phyloP scores from a whole-genome alignment of 1,284 basidiomycete species.

The Sanghuangporus baumii region DNA sequence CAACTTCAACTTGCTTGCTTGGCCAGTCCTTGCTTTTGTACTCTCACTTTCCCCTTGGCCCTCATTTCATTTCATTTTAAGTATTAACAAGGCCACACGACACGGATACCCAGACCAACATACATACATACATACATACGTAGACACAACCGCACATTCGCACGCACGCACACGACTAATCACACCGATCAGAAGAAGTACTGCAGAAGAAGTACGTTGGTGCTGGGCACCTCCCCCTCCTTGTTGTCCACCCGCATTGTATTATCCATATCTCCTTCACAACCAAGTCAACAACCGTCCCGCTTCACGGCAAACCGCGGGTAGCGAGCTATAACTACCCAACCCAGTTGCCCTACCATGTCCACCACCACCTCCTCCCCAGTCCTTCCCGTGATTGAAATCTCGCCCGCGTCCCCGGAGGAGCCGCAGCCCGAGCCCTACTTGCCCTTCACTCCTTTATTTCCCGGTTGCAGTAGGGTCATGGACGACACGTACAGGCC shows the following conservation, averaged over 20 bases:
- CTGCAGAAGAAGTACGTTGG: constrained; percentile 22
- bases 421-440: constrained; percentile 46
- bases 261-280: constrained; percentile 14
- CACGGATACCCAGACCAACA: not conserved
- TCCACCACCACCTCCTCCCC: constrained; percentile 28
- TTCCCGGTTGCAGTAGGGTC: constrained; percentile 31
- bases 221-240: constrained; percentile 41
- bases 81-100: not conserved
- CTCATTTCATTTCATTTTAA: not conserved
- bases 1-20: not conserved
- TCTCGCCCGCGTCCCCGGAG: constrained; percentile 58
- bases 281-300: constrained; percentile 10
- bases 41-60: constrained; percentile 24
- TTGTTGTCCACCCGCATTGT: constrained; percentile 14
- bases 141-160: not conserved
- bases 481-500: constrained; percentile 44
- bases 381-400: constrained; percentile 57
- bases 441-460: constrained; percentile 44
- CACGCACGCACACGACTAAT: not conserved
- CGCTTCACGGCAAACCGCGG: constrained; percentile 14
- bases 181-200: constrained; percentile 8
- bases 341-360: constrained; percentile 21
- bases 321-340: not conserved
- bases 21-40: constrained; percentile 12
- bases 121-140: not conserved